Base-by-base conservation (phyloP, 768 basidiomycete species). In the Lactarius hengduanensis region DNA sequence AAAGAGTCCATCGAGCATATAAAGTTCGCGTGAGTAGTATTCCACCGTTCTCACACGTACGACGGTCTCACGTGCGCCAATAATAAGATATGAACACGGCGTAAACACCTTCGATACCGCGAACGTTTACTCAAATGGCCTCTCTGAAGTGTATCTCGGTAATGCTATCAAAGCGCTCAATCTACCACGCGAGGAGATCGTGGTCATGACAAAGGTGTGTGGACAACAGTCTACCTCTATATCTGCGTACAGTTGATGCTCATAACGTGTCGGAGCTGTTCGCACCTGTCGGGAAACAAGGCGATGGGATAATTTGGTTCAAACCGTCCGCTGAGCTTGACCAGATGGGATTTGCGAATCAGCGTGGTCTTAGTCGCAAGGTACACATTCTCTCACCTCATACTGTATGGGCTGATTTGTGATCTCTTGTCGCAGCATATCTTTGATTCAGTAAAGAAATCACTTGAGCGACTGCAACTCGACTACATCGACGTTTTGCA, bases 401-500 rank as follows among this genome's bases (percentile, higher is more conserved):
- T 58, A 55, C 28, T 8, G 2, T 36, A 22, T 41, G 8, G 3
- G 8, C 20, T n/a, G 20, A 40, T 53, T 53, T 41, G 2, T 68
- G 59, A 67, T 6, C 20, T 43, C 47, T 53, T 16, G 3, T 28
- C 16, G 4, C 56, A 91, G 86, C 85, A 87, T 71, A 91, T 92
- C 43, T 92, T 93, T 69, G 88, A 87, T 38, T 78, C 84, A 0
- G 83, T 89, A 36, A 86, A 87, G 71, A 76, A 77, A n/a, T 85
- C 84, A 53, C 74, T 92, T 66, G 76, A 88, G 72, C 81, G 90
- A 20, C 80, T 93, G 2, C 87, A 91, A 56, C 74, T 90, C 34
- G 91, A 92, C 59, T 90, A 91, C 68, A 80, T 93, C 71, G 92
- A 92, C 71, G 76, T 92, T 1, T 76, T 91, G 9, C 90, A 92